These are phyloP conservation scores for Quercus phellos DNA, from an alignment of 331 rosid genomes.

Conservation along the genomic window DNA sequence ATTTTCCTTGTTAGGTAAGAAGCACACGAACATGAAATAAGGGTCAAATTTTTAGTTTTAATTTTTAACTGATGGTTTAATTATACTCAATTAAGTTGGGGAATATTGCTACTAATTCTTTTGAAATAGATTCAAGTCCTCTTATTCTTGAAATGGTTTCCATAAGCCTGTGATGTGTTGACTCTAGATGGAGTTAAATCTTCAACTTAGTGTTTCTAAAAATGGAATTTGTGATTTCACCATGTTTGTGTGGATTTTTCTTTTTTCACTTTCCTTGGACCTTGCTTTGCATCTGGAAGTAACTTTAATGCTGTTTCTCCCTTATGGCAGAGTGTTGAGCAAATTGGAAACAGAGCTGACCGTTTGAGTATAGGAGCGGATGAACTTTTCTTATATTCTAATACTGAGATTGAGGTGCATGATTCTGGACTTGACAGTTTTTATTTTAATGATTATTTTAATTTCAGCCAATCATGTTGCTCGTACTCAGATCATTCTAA, in stretches of 20 bases:
- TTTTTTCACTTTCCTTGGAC: conserved; percentile 2
- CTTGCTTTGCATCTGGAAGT: neutral
- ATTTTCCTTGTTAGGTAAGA: neutral
- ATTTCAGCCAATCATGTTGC: neutral
- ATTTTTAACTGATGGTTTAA: neutral
- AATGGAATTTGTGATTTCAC: conserved; percentile 17
- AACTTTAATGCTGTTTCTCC: conserved; percentile 21
- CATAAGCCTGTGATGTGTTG: neutral
- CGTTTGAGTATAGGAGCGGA: conserved; percentile 65
- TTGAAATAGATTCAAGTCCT: neutral
- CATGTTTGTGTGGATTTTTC: neutral
- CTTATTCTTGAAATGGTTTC: neutral
- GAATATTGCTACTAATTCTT: neutral
- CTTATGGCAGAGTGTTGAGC: conserved; percentile 75
- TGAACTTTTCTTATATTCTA: conserved; percentile 70
- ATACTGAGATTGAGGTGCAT: conserved; percentile 86
- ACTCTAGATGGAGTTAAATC: neutral
- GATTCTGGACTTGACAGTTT: conserved; percentile 14
- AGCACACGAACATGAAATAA: neutral
- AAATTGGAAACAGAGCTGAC: conserved; percentile 85
- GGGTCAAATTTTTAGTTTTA: neutral
- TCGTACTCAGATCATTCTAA: neutral
- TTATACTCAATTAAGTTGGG: neutral
- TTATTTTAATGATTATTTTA: conserved; percentile 1
- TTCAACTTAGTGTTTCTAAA: neutral